Percentiles rank a stretch among this genome's conserved stretches.
phyloP scores from a whole-genome alignment of 2,329 filamentous ascomycete species.

The Alternaria brassicicola region DNA sequence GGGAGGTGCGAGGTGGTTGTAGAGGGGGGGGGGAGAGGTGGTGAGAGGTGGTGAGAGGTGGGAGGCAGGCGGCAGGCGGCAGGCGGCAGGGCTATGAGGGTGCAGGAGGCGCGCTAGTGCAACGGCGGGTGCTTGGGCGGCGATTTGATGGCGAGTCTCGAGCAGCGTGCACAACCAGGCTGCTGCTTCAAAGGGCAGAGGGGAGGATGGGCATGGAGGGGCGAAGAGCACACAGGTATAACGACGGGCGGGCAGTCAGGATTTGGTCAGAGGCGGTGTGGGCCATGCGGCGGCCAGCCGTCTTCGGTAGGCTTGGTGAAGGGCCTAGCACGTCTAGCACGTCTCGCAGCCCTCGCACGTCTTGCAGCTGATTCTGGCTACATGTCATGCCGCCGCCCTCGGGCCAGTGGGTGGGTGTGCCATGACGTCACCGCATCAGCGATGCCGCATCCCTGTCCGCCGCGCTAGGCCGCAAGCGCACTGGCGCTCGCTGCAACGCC shows the following conservation, averaged over 20 bases:
- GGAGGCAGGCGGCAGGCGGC: no score
- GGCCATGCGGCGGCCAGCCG: conserved; percentile 19
- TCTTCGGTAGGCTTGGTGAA: conserved; percentile 10
- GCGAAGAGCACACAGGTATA: background rate
- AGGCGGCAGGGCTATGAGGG: background rate
- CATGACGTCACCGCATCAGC: conserved; percentile 22
- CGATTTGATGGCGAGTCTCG: background rate
- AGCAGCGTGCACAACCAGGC: background rate
- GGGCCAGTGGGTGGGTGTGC: conserved; percentile 8
- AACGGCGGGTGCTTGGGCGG: conserved; percentile 2
- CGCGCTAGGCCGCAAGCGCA: conserved; percentile 10
- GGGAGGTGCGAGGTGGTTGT: background rate
- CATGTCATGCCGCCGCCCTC: conserved; percentile 23
- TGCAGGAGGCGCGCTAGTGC: conserved; percentile 12
- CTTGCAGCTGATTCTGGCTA: conserved; percentile 14
- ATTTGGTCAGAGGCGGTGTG: conserved; percentile 20
- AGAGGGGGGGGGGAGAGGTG: conserved; percentile 10
- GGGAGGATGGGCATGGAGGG: no score
- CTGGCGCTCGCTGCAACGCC: conserved; percentile 12
- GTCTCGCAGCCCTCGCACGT: conserved; percentile 12
- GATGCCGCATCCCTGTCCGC: conserved; percentile 3
- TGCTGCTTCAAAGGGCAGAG: background rate
- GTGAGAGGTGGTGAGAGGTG: no score
- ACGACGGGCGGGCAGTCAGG: background rate
- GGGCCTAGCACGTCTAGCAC: conserved; percentile 8